Base-by-base conservation (phyloP, 108 stramenopile species). In the Fragilariopsis cylindrus region DNA sequence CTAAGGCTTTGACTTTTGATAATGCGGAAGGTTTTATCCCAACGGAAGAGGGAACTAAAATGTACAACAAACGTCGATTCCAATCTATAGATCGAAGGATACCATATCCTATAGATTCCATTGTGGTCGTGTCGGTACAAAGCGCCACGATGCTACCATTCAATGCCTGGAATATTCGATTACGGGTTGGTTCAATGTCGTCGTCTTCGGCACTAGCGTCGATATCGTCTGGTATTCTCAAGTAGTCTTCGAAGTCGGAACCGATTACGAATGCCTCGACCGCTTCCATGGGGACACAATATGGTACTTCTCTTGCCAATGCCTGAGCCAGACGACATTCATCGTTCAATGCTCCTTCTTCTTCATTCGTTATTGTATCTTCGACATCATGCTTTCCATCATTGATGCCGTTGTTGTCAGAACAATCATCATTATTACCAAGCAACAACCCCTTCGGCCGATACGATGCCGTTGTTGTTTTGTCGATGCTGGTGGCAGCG, bases 81-180 rank as follows among this genome's bases (percentile, higher is more conserved):
- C 68, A 64, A 81, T 95, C 94, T 64, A 95, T 86, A 70, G 87
- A 84, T 49, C 94, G 90, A 55, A 95, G 80, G 16, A 95, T 83
- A 6, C 94, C 94, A 42, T 90, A 79, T 9, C 94, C 94, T 30
- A 88, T 44, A 68, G 91, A 95, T 19, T 42, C 80, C 84, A 43
- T 48, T 45, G 15, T 40, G 42, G 48, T 78, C 56, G 46, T 64
- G 18, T 49, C 50, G n/a, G 75, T 72, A 70, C 93, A 94, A 9
- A 95, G 68, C 6, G 91, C 91, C 53, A 95, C 90, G 12, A 95
- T 85, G 6, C 82, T 65, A 15, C 85, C 91, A 74, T 91, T 89
- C 48, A 92, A 69, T 18, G 83, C 73, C 62, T 89, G 84, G 39
- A 89, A 57, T 7, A 84, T 58, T 54, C 71, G 62, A 13, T 69